These are phyloP conservation scores for Lactarius vividus DNA, from an alignment of 768 basidiomycete species.

Conservation along the genomic window DNA sequence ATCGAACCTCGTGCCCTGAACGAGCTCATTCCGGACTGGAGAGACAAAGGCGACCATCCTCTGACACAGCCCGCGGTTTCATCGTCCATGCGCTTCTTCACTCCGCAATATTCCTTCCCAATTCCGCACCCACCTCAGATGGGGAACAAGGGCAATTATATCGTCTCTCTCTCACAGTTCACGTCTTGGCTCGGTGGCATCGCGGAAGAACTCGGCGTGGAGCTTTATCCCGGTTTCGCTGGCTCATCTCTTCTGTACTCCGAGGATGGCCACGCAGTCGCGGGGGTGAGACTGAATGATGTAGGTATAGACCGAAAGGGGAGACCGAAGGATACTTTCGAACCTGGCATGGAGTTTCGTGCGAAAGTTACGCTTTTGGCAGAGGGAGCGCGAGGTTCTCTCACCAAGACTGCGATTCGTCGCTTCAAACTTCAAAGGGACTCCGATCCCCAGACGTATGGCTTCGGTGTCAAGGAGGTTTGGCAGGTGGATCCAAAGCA, in stretches of 20 bases:
- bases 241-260: constrained; percentile 80
- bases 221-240: constrained; percentile 96
- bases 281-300: constrained; percentile 89
- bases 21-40: constrained; percentile 89
- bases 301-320: constrained; percentile 82
- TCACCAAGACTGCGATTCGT: constrained; percentile 75
- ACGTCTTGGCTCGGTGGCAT: constrained; percentile 86
- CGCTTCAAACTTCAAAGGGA: constrained; percentile 70
- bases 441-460: constrained; percentile 89
- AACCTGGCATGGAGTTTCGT: constrained; percentile 95
- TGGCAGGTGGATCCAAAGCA: constrained; percentile 76
- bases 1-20: constrained; percentile 90
- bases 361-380: constrained; percentile 90
- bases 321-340: constrained; percentile 80
- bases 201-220: constrained; percentile 85
- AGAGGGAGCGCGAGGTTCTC: constrained; percentile 91
- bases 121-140: constrained; percentile 98
- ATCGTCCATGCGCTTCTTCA: constrained; percentile 85
- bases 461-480: constrained; percentile 94
- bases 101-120: constrained; percentile 62
- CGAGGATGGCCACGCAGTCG: constrained; percentile 57
- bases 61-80: constrained; percentile 75
- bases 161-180: constrained; percentile 84
- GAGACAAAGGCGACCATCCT: constrained; percentile 62
- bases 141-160: constrained; percentile 91